Percentiles rank a stretch among this genome's conserved stretches.
phyloP scores from a whole-genome alignment of 2,329 filamentous ascomycete species.

The Penicillium olsonii region DNA sequence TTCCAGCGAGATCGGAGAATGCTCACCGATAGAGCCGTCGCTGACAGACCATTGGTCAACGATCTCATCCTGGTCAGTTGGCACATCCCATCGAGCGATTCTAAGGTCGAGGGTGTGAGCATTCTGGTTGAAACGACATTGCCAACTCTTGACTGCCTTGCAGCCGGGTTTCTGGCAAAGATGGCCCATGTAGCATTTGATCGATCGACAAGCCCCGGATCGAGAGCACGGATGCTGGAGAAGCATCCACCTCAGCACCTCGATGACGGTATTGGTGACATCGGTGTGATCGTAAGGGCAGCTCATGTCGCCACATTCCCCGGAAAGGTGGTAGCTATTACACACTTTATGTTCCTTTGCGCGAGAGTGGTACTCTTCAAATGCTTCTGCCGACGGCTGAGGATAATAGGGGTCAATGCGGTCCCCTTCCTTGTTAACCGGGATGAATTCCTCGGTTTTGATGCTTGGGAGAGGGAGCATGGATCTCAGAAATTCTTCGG shows the following conservation, averaged over 20 bases:
- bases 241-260: slow-evolving; percentile 49
- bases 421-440: slow-evolving; percentile 50
- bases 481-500: slow-evolving; percentile 22
- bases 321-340: slow-evolving; percentile 51
- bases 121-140: slow-evolving; percentile 32
- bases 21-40: slow-evolving; percentile 14
- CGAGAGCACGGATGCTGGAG: slow-evolving; percentile 46
- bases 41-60: slow-evolving; percentile 18
- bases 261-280: slow-evolving; percentile 41
- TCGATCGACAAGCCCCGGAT: slow-evolving; percentile 44
- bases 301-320: slow-evolving; percentile 37
- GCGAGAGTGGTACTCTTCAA: slow-evolving; percentile 42
- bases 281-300: slow-evolving; percentile 52
- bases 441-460: slow-evolving; percentile 36
- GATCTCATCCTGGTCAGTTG: slow-evolving; percentile 21
- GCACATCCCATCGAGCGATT: slow-evolving; percentile 24
- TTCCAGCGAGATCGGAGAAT: slow-evolving; percentile 4
- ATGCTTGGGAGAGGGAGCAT: slow-evolving; percentile 19
- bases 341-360: slow-evolving; percentile 48
- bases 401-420: slow-evolving; percentile 50
- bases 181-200: slow-evolving; percentile 51
- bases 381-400: slow-evolving; percentile 39
- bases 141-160: slow-evolving; percentile 30
- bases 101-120: slow-evolving; percentile 29
- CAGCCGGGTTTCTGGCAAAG: slow-evolving; percentile 37